phyloP scores from a whole-genome alignment of 2,329 filamentous ascomycete genomes.

The Diaporthe humulicola region DNA sequence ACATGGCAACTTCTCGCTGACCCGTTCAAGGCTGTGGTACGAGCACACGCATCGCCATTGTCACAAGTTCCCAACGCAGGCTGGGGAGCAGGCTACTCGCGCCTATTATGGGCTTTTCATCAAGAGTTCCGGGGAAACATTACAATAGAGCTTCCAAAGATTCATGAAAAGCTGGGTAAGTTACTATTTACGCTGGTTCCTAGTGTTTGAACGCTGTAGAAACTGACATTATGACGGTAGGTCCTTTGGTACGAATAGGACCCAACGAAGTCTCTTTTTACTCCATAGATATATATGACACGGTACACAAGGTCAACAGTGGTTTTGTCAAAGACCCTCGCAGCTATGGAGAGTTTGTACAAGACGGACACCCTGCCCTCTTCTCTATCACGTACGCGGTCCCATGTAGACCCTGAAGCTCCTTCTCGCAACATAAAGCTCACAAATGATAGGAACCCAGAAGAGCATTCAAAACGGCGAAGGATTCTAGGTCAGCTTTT shows the following conservation, averaged over 20 bases:
- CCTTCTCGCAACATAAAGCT: neutral
- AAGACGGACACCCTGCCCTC: constrained; percentile 46
- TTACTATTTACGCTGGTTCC: no score
- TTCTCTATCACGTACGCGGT: constrained; percentile 46
- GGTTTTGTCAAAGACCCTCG: constrained; percentile 46
- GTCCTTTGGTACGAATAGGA: constrained; percentile 43
- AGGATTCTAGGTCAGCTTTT: constrained; percentile 48
- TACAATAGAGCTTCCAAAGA: constrained; percentile 42
- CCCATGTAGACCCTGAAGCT: no score
- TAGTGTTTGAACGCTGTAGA: accelerated
- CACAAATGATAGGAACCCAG: constrained; percentile 41
- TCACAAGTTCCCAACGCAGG: constrained; percentile 43
- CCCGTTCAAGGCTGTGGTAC: neutral
- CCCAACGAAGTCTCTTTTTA: constrained; percentile 47
- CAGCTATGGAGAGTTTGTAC: constrained; percentile 47
- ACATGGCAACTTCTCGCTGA: neutral
- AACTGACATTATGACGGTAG: constrained; percentile 18
- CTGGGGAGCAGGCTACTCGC: constrained; percentile 42
- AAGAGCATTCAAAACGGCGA: constrained; percentile 46
- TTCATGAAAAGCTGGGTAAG: constrained; percentile 44
- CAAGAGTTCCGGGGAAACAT: constrained; percentile 43
- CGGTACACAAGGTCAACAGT: constrained; percentile 45
- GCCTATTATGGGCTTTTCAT: constrained; percentile 44
- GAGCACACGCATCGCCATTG: constrained; percentile 37
- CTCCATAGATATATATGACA: constrained; percentile 45